Percentiles rank a stretch among this genome's conserved stretches.
Conservation (phyloP, 768 basidiomycete species). For the Tylopilus rubrobrunneus region DNA sequence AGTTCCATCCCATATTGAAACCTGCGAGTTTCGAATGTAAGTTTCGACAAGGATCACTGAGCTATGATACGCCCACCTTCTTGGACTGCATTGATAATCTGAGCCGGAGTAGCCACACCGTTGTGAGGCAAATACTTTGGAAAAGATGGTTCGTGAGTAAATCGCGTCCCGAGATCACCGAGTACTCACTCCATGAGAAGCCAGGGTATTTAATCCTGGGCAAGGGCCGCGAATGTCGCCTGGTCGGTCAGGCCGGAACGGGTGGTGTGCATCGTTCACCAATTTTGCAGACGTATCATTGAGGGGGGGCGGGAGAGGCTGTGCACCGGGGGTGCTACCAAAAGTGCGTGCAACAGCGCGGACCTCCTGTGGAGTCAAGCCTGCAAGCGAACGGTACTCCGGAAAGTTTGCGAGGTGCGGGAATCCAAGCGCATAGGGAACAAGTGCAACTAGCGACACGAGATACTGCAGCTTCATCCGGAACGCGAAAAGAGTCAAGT, state of each 20-base stretch:
- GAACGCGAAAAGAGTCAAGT: background rate
- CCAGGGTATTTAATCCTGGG: conserved; percentile 24
- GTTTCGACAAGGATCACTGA: background rate
- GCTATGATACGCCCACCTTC: conserved; percentile 9
- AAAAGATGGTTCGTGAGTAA: background rate
- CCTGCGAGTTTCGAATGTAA: conserved; percentile 4
- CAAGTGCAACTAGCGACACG: background rate
- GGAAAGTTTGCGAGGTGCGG: conserved; percentile 15
- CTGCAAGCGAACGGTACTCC: conserved; percentile 20
- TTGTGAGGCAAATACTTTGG: conserved; percentile 16
- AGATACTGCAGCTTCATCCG: conserved; percentile 9
- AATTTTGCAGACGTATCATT: conserved; percentile 24
- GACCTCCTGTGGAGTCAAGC: conserved; percentile 16
- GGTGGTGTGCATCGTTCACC: conserved; percentile 19
- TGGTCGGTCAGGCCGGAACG: conserved; percentile 9
- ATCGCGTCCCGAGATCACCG: background rate
- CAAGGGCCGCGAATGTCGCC: conserved; percentile 26
- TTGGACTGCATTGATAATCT: conserved; percentile 24
- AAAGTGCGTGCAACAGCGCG: conserved; percentile 12
- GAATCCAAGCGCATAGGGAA: conserved; percentile 10
- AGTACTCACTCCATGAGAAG: conserved; percentile 26
- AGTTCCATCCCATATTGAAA: conserved; percentile 23
- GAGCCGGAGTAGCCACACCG: conserved; percentile 20
- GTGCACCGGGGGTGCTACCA: conserved; percentile 19
- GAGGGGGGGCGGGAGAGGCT: conserved; percentile 19